Conservation (phyloP, 306 rosid genomes). For the Vicia faba region DNA sequence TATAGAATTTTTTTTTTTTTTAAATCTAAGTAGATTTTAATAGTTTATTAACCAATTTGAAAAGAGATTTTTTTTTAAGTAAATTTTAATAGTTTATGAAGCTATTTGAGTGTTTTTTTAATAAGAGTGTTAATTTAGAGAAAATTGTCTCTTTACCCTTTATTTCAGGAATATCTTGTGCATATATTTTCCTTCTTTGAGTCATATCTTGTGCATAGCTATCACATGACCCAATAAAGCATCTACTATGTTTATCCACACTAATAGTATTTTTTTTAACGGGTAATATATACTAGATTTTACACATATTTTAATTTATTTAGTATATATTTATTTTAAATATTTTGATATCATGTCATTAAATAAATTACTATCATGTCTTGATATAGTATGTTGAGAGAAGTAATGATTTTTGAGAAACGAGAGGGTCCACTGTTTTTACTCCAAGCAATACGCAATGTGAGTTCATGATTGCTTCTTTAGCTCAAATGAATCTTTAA, state of each 20-base stretch:
- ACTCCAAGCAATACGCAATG: slow-evolving; percentile 31
- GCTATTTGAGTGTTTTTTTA: too few relatives aligned
- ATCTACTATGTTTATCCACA: background rate
- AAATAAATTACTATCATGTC: background rate
- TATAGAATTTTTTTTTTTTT: too few relatives aligned
- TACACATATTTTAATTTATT: background rate
- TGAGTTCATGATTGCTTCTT: slow-evolving; percentile 42
- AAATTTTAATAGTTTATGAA: too few relatives aligned
- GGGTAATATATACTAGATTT: background rate
- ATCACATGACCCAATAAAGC: background rate
- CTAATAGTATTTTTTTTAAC: too few relatives aligned
- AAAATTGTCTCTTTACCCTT: too few relatives aligned
- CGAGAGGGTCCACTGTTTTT: slow-evolving; percentile 22
- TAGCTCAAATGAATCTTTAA: slow-evolving; percentile 46
- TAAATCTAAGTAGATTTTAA: too few relatives aligned
- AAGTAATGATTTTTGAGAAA: slow-evolving; percentile 3
- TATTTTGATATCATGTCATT: background rate
- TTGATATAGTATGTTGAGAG: background rate
- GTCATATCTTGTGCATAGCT: too few relatives aligned
- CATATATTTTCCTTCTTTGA: too few relatives aligned
- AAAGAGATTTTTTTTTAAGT: too few relatives aligned
- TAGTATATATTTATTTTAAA: background rate
- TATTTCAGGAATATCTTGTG: too few relatives aligned
- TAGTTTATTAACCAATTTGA: too few relatives aligned
- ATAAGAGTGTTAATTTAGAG: too few relatives aligned